Evolutionary conservation across 1,284 basidiomycete species (phyloP).

Genomic region (Pterulicium gracile): DNA sequence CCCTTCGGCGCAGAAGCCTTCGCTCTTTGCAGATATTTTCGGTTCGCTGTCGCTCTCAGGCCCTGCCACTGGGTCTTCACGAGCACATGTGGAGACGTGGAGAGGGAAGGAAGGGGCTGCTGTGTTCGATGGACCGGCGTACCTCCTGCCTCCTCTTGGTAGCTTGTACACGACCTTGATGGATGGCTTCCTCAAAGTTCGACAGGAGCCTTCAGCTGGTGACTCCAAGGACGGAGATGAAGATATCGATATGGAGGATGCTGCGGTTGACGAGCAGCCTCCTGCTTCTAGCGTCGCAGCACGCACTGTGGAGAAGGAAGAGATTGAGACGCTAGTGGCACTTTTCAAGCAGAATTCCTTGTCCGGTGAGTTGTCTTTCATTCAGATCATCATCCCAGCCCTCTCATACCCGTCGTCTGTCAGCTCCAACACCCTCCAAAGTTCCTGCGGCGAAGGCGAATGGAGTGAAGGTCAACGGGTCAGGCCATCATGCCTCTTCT

Average conservation of each 20-base stretch:
- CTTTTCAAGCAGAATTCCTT: conserved; percentile 39
- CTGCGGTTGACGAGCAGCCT: conserved; percentile 15
- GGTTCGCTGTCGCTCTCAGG: conserved; percentile 34
- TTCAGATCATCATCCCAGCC: too few species aligned
- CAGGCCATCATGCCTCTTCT: background rate
- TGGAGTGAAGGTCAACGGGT: background rate
- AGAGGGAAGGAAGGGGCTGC: conserved; percentile 25
- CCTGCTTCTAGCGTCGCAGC: too few species aligned
- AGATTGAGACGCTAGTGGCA: conserved; percentile 36
- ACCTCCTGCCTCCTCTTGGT: conserved; percentile 72
- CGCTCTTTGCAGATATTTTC: conserved; percentile 81
- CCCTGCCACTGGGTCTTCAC: conserved; percentile 28
- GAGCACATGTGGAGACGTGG: conserved; percentile 12
- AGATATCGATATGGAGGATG: conserved; percentile 36
- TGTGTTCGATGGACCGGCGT: conserved; percentile 66
- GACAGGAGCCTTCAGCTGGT: conserved; percentile 16
- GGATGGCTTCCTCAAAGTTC: conserved; percentile 45
- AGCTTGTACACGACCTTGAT: conserved; percentile 69
- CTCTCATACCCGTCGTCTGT: too few species aligned
- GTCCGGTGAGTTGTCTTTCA: conserved; percentile 25
- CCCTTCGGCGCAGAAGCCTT: conserved; percentile 29
- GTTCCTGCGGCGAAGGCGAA: background rate
- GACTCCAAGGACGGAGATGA: conserved; percentile 20
- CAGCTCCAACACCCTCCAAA: background rate
- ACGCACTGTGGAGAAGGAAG: conserved; percentile 31